Percentiles rank a stretch among this genome's conserved stretches.
Conservation (phyloP, 208 protist genomes). For the Balamuthia mandrillaris region DNA sequence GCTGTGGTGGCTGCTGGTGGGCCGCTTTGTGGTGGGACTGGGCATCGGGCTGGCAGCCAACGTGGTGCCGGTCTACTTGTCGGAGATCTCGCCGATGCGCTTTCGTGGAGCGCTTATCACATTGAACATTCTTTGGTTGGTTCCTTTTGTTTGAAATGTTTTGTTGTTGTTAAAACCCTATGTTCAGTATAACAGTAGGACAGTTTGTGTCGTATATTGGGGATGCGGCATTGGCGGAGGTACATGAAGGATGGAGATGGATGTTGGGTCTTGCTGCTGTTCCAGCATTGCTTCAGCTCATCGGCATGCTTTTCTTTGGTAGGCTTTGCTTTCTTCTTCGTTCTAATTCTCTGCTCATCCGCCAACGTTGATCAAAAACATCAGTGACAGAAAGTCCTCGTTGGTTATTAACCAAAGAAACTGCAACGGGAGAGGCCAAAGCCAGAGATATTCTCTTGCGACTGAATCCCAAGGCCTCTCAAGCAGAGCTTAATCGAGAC, state of each 20-base stretch:
- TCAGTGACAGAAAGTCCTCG: too few relatives aligned
- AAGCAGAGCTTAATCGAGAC: too few relatives aligned
- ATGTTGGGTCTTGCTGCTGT: conserved; percentile 79
- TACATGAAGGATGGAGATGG: conserved; percentile 75
- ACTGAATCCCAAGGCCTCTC: too few relatives aligned
- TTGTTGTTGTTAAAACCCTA: too few relatives aligned
- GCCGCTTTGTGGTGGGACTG: conserved; percentile 80
- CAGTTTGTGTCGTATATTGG: conserved; percentile 81
- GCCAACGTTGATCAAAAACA: too few relatives aligned
- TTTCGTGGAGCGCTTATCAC: conserved; percentile 81
- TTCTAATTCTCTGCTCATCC: too few relatives aligned
- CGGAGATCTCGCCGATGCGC: conserved; percentile 69
- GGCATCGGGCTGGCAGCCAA: conserved; percentile 82
- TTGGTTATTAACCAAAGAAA: too few relatives aligned
- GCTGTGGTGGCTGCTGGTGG: too few relatives aligned
- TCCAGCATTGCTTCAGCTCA: conserved; percentile 79
- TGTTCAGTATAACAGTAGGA: conserved; percentile 77
- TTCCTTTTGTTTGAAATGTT: too few relatives aligned
- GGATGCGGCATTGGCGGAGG: conserved; percentile 57
- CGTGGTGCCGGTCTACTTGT: conserved; percentile 84
- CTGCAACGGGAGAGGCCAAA: too few relatives aligned
- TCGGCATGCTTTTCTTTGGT: conserved; percentile 75
- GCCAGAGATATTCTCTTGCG: too few relatives aligned
- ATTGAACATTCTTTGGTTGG: conserved; percentile 84
- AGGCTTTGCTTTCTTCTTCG: too few relatives aligned